Percentiles rank a stretch among this genome's conserved stretches.
phyloP scores from a whole-genome alignment of 371 early-diverging fungal species.

The Mucor mucedo region DNA sequence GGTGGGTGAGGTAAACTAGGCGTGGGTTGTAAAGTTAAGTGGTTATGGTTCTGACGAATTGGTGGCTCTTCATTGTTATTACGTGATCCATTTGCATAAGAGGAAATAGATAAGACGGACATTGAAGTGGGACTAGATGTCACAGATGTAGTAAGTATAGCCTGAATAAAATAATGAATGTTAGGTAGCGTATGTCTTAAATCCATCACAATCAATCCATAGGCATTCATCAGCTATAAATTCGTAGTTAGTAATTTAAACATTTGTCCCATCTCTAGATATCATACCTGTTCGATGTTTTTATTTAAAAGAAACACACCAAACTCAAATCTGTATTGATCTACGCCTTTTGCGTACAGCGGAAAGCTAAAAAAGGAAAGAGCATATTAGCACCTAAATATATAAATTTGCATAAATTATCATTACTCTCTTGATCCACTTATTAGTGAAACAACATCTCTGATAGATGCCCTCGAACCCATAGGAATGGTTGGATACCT shows the following conservation, averaged over 20 bases:
- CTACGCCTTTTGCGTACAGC: constrained; percentile 72
- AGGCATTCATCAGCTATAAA: constrained; percentile 71
- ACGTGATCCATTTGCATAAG: constrained; percentile 36
- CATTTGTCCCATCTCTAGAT: not conserved
- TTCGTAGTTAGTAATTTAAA: not conserved
- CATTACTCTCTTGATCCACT: constrained; percentile 62
- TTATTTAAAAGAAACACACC: constrained; percentile 87
- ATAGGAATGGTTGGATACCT: constrained; percentile 79
- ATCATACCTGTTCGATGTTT: constrained; percentile 81
- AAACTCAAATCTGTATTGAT: constrained; percentile 78
- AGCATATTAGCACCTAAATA: not conserved
- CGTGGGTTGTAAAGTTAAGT: constrained; percentile 29
- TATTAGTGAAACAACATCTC: constrained; percentile 68
- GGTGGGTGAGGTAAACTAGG: constrained; percentile 13
- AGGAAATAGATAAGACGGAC: constrained; percentile 55
- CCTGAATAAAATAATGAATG: constrained; percentile 69
- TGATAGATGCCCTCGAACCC: constrained; percentile 77
- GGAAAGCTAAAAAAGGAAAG: constrained; percentile 68
- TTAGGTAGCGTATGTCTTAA: constrained; percentile 82
- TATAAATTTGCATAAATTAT: not conserved
- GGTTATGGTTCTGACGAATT: constrained; percentile 22
- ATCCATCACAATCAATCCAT: constrained; percentile 75
- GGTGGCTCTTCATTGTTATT: constrained; percentile 10
- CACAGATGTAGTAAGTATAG: constrained; percentile 59
- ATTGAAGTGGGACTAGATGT: constrained; percentile 49